A percentile compares a stretch with the other conserved stretches of the same genome.
Evolutionary conservation across 768 basidiomycete species (phyloP).

Genomic region (Fistulinella prunicolor): DNA sequence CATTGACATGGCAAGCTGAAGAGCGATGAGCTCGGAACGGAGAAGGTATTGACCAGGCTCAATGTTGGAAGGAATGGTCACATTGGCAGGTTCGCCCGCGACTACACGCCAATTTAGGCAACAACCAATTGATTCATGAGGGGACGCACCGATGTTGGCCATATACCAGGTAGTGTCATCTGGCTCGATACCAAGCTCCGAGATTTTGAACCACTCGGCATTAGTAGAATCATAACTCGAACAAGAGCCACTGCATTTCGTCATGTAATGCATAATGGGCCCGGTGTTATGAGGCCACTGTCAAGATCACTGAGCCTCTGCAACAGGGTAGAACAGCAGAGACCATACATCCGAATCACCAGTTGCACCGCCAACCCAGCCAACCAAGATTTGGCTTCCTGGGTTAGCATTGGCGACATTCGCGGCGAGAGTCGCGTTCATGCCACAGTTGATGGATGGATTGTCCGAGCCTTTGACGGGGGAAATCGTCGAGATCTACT

Average conservation of each 20-base stretch:
- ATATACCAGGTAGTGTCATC: conserved; percentile 46
- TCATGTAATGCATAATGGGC: conserved; percentile 73
- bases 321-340: neutral
- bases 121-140: neutral
- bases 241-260: conserved; percentile 56
- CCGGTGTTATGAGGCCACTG: conserved; percentile 60
- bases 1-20: conserved; percentile 54
- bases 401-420: conserved; percentile 56
- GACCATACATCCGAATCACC: conserved; percentile 33
- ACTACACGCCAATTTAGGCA: neutral
- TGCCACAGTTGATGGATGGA: conserved; percentile 58
- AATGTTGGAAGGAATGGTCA: conserved; percentile 49
- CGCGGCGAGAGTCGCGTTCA: conserved; percentile 46
- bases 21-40: conserved; percentile 76
- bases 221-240: conserved; percentile 53
- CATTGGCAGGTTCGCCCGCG: conserved; percentile 28
- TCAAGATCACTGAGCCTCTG: neutral
- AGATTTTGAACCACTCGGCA: conserved; percentile 75
- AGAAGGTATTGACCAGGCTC: conserved; percentile 69
- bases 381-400: conserved; percentile 49
- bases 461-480: conserved; percentile 59
- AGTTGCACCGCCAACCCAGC: conserved; percentile 50
- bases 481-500: conserved; percentile 34
- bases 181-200: conserved; percentile 44
- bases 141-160: conserved; percentile 44